Percentiles rank a stretch among this genome's conserved stretches.
These are phyloP conservation scores for Pilobolus umbonatus DNA, from an alignment of 192 early-diverging fungal species.

Conservation along the genomic window DNA sequence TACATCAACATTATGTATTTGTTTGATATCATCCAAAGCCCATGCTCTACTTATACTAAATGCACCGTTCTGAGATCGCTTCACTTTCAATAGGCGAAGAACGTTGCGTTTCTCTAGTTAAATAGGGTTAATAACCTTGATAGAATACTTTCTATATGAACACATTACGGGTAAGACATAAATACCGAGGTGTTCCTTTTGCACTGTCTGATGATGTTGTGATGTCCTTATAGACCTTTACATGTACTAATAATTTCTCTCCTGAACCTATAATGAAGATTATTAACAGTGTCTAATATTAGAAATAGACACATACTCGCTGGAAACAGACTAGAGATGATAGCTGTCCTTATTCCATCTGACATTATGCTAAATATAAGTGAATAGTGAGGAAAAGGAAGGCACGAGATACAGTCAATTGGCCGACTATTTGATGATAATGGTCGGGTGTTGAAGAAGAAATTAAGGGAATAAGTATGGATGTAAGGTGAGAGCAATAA, in stretches of 20 bases:
- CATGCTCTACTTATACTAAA: slow-evolving; percentile 52
- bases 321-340: slow-evolving; percentile 19
- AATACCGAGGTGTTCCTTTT: slow-evolving; percentile 48
- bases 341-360: slow-evolving; percentile 17
- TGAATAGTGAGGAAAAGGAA: no score
- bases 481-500: no score
- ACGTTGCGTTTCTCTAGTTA: slow-evolving; percentile 35
- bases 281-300: not conserved
- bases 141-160: not conserved
- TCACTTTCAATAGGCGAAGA: slow-evolving; percentile 47
- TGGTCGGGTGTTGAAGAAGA: no score
- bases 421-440: no score
- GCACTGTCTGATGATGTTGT: slow-evolving; percentile 30
- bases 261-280: slow-evolving; percentile 12
- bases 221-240: slow-evolving; percentile 52
- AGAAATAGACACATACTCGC: not conserved
- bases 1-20: slow-evolving; percentile 50
- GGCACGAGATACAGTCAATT: no score
- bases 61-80: slow-evolving; percentile 42
- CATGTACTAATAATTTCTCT: slow-evolving; percentile 33
- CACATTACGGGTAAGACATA: slow-evolving; percentile 46
- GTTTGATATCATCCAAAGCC: slow-evolving; percentile 49
- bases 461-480: no score
- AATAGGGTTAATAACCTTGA: not conserved
- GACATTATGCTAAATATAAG: no score